These are phyloP conservation scores for Fusarium sp. DNA, from an alignment of 2,329 filamentous ascomycete species.

Conservation along the genomic window DNA sequence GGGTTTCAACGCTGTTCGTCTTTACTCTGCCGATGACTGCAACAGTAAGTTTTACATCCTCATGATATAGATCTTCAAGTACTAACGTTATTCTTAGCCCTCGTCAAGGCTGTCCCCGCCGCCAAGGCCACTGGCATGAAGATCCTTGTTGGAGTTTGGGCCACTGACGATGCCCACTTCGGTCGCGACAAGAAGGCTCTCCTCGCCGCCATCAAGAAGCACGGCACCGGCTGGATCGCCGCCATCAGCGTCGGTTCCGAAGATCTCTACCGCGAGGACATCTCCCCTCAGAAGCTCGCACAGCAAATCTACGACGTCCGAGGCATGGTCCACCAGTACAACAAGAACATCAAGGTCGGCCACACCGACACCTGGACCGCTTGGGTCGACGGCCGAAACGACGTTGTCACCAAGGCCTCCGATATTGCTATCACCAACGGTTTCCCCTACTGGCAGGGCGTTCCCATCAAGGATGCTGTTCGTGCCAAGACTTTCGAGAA, in stretches of 20 bases:
- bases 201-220: slow-evolving; percentile 40
- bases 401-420: slow-evolving; percentile 40
- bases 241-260: slow-evolving; percentile 42
- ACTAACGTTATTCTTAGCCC: slow-evolving; percentile 13
- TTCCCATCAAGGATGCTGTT: slow-evolving; percentile 40
- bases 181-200: slow-evolving; percentile 41
- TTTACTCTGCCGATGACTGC: slow-evolving; percentile 39
- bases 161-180: slow-evolving; percentile 40
- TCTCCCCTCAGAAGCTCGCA: slow-evolving; percentile 39
- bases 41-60: slow-evolving; percentile 26
- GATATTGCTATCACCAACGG: slow-evolving; percentile 42
- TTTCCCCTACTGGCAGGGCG: slow-evolving; percentile 43
- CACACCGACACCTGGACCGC: slow-evolving; percentile 44
- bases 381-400: slow-evolving; percentile 42
- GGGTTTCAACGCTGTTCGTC: slow-evolving; percentile 42
- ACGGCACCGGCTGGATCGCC: slow-evolving; percentile 41
- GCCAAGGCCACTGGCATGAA: slow-evolving; percentile 42
- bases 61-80: not conserved
- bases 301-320: slow-evolving; percentile 43
- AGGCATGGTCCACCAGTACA: slow-evolving; percentile 39
- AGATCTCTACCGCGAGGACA: slow-evolving; percentile 42
- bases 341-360: slow-evolving; percentile 42
- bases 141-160: slow-evolving; percentile 41
- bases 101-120: slow-evolving; percentile 41
- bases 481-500: slow-evolving; percentile 41